Percentiles rank a stretch among this genome's conserved stretches.
Evolutionary conservation across 176 grass and related monocot genomes (phyloP).

Genomic region (Puccinellia tenuiflora): DNA sequence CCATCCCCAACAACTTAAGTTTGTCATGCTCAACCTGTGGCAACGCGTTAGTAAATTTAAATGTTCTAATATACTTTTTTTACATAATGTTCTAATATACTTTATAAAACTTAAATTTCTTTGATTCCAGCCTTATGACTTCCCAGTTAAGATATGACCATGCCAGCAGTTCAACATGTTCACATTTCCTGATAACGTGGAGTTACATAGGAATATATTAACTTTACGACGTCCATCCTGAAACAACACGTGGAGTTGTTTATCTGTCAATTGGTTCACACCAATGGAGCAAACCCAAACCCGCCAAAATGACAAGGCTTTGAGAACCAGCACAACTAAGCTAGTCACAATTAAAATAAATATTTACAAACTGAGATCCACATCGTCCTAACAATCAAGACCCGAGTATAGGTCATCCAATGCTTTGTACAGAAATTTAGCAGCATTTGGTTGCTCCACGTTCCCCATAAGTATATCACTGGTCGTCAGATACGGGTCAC

Average conservation of each 20-base stretch:
- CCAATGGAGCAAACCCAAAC: not conserved
- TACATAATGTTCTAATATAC: too few relatives aligned
- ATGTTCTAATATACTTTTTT: too few relatives aligned
- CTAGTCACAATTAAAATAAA: not conserved
- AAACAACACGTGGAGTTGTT: not conserved
- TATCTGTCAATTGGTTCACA: not conserved
- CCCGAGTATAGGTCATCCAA: constrained; percentile 49
- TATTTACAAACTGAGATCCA: not conserved
- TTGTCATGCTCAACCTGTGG: too few relatives aligned
- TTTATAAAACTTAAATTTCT: too few relatives aligned
- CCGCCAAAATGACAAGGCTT: not conserved
- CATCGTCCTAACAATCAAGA: constrained; percentile 22
- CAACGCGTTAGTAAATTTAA: too few relatives aligned
- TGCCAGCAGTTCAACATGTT: too few relatives aligned
- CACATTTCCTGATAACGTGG: not conserved
- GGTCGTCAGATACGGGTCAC: constrained; percentile 77
- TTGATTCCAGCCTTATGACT: too few relatives aligned
- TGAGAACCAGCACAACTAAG: too few relatives aligned
- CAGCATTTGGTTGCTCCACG: constrained; percentile 60
- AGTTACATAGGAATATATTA: not conserved
- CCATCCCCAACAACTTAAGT: too few relatives aligned
- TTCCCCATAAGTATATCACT: constrained; percentile 68
- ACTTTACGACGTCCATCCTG: not conserved
- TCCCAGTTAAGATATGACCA: too few relatives aligned
- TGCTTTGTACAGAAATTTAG: constrained; percentile 57